Conservation (phyloP, 192 early-diverging fungal species). For the Backusella westeae region DNA sequence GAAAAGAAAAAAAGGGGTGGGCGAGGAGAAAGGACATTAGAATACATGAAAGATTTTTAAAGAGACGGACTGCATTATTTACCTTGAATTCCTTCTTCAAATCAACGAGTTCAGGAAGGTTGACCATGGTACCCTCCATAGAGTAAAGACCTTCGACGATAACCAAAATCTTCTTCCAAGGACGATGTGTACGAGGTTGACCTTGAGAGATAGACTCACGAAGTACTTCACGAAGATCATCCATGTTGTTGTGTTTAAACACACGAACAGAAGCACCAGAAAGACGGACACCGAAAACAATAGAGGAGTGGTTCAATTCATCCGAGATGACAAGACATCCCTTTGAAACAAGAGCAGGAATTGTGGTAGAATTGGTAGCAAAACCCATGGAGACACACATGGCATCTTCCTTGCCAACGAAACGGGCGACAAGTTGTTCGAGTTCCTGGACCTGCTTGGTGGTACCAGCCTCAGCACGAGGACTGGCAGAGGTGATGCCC, state of each 20-base stretch:
- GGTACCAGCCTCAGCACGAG: constrained; percentile 74
- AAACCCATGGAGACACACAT: constrained; percentile 96
- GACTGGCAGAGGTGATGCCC: constrained; percentile 68
- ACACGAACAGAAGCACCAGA: constrained; percentile 89
- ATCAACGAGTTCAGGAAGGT: constrained; percentile 83
- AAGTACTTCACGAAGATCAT: constrained; percentile 77
- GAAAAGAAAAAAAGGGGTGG: background rate
- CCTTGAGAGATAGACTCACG: constrained; percentile 90
- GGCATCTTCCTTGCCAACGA: constrained; percentile 84
- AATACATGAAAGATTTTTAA: background rate
- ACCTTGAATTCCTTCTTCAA: constrained; percentile 90
- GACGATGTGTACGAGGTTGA: constrained; percentile 95
- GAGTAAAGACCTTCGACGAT: constrained; percentile 94
- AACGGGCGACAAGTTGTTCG: constrained; percentile 85
- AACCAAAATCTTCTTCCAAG: constrained; percentile 98
- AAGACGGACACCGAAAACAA: constrained; percentile 92
- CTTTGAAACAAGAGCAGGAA: constrained; percentile 81
- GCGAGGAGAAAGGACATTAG: background rate
- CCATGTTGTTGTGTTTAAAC: constrained; percentile 91
- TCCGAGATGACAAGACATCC: constrained; percentile 94
- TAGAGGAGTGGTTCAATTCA: constrained; percentile 93
- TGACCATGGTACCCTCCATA: constrained; percentile 95
- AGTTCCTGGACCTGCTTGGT: constrained; percentile 69
- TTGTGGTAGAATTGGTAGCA: constrained; percentile 93
- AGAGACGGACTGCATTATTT: background rate